Conservation (phyloP, 129 eudicot genomes). For the Artemisia annua region DNA sequence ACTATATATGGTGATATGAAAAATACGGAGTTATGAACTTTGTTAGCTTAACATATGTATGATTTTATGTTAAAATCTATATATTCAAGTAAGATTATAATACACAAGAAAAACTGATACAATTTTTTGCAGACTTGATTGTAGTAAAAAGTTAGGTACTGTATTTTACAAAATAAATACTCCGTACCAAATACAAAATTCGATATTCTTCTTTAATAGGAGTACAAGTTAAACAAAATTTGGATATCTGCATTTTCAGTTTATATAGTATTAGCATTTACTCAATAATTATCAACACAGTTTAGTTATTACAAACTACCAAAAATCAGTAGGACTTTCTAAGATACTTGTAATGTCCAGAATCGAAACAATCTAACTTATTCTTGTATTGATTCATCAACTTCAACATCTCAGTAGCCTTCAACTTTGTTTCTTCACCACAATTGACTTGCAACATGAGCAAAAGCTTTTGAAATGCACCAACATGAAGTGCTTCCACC, state of each 20-base stretch:
- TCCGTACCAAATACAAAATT: too few species aligned
- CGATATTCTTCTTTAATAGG: neutral
- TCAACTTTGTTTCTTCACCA: conserved; percentile 64
- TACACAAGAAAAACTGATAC: too few species aligned
- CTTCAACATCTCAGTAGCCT: conserved; percentile 79
- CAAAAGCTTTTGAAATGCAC: conserved; percentile 85
- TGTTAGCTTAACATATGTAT: too few species aligned
- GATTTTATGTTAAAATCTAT: too few species aligned
- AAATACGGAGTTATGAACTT: too few species aligned
- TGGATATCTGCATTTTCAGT: conserved; percentile 9
- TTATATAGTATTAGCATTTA: neutral
- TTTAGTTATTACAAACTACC: conserved; percentile 21
- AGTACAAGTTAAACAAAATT: conserved; percentile 8
- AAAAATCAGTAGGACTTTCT: conserved; percentile 47
- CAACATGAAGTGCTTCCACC: conserved; percentile 68
- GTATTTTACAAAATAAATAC: too few species aligned
- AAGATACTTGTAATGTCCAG: conserved; percentile 66
- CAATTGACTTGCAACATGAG: conserved; percentile 81
- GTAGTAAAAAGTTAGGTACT: too few species aligned
- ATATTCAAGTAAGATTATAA: too few species aligned
- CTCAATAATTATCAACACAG: conserved; percentile 20
- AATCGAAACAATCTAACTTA: conserved; percentile 71
- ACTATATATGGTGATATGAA: too few species aligned
- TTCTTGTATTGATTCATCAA: conserved; percentile 64
- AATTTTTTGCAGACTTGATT: too few species aligned